phyloP scores from a whole-genome alignment of 2,329 filamentous ascomycete species.

The Colletotrichum sp. region DNA sequence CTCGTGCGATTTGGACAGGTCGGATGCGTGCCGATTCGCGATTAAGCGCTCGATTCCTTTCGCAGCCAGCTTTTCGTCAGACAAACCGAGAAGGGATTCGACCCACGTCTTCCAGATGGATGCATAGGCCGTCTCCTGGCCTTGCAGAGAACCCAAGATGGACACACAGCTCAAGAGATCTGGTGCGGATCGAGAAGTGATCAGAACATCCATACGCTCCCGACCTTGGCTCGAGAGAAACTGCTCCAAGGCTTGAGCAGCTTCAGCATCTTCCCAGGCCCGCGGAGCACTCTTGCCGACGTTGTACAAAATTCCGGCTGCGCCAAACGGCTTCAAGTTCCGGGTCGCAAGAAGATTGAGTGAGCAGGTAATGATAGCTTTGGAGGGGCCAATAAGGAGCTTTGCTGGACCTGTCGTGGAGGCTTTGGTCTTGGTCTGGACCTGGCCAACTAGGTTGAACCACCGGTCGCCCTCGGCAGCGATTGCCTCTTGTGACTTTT shows the following conservation, averaged over 20 bases:
- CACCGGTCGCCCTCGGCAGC: constrained; percentile 71
- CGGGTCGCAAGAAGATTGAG: constrained; percentile 50
- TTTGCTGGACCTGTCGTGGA: constrained; percentile 8
- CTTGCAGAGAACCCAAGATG: constrained; percentile 50
- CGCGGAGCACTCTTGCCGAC: constrained; percentile 33
- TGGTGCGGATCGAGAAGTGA: constrained; percentile 71
- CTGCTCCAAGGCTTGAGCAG: constrained; percentile 39
- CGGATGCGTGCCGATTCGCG: constrained; percentile 43
- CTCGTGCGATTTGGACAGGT: constrained; percentile 40
- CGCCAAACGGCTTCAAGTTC: constrained; percentile 62
- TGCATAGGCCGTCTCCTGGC: constrained; percentile 39
- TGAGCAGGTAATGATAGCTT: constrained; percentile 25
- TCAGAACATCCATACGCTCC: constrained; percentile 59
- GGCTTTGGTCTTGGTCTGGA: constrained; percentile 37
- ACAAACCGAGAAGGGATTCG: constrained; percentile 39
- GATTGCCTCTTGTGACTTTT: constrained; percentile 72
- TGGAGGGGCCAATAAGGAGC: constrained; percentile 33
- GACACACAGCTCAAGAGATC: constrained; percentile 71
- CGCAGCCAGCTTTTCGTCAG: constrained; percentile 31
- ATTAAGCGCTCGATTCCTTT: constrained; percentile 49
- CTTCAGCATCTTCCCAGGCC: constrained; percentile 40
- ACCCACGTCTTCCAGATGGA: constrained; percentile 51
- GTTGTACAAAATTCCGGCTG: constrained; percentile 47
- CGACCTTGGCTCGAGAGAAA: constrained; percentile 55
- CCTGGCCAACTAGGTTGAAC: constrained; percentile 59